Evolutionary conservation across 169 alveolate genomes (phyloP).

Genomic region (Plasmodium relictum): DNA sequence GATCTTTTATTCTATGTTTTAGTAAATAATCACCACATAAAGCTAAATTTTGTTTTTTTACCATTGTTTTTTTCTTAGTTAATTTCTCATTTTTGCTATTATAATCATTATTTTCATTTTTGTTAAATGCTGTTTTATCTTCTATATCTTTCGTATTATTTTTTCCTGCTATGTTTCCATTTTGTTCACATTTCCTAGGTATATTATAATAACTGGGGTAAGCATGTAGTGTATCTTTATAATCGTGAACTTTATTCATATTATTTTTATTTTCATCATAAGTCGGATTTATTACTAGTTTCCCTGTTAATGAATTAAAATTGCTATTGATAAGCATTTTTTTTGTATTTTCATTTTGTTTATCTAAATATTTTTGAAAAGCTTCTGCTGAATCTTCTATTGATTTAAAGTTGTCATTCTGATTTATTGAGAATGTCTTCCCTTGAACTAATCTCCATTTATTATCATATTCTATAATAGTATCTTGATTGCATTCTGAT

Average conservation of each 20-base stretch:
- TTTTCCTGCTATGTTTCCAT: not conserved
- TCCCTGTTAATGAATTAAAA: constrained; percentile 67
- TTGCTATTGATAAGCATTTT: constrained; percentile 24
- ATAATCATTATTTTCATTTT: constrained; percentile 10
- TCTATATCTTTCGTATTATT: not conserved
- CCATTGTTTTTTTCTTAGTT: constrained; percentile 23
- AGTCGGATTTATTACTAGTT: constrained; percentile 40
- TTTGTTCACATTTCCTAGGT: not conserved
- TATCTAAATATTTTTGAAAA: constrained; percentile 65
- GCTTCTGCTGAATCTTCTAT: constrained; percentile 42
- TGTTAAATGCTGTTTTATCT: not conserved
- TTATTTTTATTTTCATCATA: constrained; percentile 8
- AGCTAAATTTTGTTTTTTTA: constrained; percentile 41
- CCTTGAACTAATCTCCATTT: constrained; percentile 74
- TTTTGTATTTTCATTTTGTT: constrained; percentile 55
- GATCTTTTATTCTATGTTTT: constrained; percentile 28
- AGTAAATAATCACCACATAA: constrained; percentile 61
- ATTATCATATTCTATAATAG: constrained; percentile 69
- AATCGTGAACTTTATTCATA: constrained; percentile 16
- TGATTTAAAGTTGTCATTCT: constrained; percentile 43
- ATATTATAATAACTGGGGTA: constrained; percentile 38
- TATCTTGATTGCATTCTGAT: constrained; percentile 68
- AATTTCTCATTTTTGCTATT: constrained; percentile 3
- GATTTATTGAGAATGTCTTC: constrained; percentile 48
- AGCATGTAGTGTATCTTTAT: constrained; percentile 22